A percentile compares a stretch with the other conserved stretches of the same genome.
Evolutionary conservation across 495 filamentous ascomycete species (phyloP).

Genomic region (Tricharina praecox): DNA sequence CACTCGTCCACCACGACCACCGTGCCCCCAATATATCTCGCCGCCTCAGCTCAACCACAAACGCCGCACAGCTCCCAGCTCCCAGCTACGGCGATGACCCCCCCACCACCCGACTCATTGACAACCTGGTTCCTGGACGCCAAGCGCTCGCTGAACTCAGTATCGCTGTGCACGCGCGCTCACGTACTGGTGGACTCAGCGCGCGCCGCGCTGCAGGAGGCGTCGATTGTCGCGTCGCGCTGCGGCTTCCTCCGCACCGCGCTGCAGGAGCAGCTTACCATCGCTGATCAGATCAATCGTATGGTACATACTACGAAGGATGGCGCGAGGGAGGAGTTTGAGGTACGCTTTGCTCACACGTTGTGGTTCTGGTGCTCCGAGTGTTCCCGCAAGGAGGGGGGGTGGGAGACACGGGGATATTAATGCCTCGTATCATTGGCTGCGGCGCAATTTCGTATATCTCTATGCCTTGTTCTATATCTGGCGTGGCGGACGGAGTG

Average conservation of each 20-base stretch:
- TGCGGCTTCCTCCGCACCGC: constrained; percentile 58
- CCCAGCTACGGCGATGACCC: too few relatives aligned
- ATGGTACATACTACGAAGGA: constrained; percentile 32
- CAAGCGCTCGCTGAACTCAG: constrained; percentile 79
- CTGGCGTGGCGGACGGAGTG: background rate
- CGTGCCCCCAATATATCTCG: too few relatives aligned
- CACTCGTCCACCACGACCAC: too few relatives aligned
- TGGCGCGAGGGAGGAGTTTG: constrained; percentile 35
- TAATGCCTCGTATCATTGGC: too few relatives aligned
- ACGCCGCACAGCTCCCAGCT: too few relatives aligned
- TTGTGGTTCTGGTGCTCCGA: background rate
- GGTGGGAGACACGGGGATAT: too few relatives aligned
- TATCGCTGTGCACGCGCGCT: constrained; percentile 67
- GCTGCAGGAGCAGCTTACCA: constrained; percentile 52
- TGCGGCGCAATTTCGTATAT: too few relatives aligned
- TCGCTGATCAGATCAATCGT: constrained; percentile 49
- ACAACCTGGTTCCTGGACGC: constrained; percentile 48
- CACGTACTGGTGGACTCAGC: constrained; percentile 70
- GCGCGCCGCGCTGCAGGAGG: constrained; percentile 59
- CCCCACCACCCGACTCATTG: too few relatives aligned
- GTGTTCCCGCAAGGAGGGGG: background rate
- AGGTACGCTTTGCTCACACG: constrained; percentile 19
- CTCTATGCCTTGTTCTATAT: too few relatives aligned
- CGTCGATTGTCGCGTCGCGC: constrained; percentile 57
- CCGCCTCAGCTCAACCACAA: too few relatives aligned